Base-by-base conservation (phyloP, 306 rosid species). In the Arachis stenosperma region DNA sequence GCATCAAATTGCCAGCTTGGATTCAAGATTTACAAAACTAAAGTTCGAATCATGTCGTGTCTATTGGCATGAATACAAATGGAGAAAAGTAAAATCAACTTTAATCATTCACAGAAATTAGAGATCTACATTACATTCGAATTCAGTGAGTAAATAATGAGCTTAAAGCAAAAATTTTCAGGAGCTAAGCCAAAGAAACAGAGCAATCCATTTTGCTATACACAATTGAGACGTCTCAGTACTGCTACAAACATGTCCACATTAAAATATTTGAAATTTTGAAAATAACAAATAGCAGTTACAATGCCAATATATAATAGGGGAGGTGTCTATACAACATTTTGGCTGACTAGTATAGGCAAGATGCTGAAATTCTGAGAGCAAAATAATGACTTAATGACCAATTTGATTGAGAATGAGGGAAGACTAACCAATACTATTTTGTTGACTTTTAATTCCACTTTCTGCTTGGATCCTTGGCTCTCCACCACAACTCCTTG, bases 401-500 rank as follows among this genome's bases (percentile, higher is more conserved):
- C 29, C 48, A 22, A 44, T 30, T 55, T 61, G 3, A 50, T 44
- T 29, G 50, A 13, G 71, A 52, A 76, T 39, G 69, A 76, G 27
- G n/a, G 39, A 58, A 73, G 73, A 87, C 92, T 80, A 70, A 93
- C 98, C 98, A 90, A 58, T 14, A 90, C 82, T 64, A 93, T 77
- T 82, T 90, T 90, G 56, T 81, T 79, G 76, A 91, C 87, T 84
- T 93, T 93, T 90, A 93, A 74, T 84, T 93, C 98, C 81, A 93
- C 91, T 55, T 89, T 91, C 81, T 91, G 98, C 65, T 91, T 90
- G 62, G 98, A 81, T 42, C 98, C 98, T 75, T 86, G 94, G 76
- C 98, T 93, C 72, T 87, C 65, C 67, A 86, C 91, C 79, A 91
- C 75, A 55, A 85, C 74, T 55, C 96, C 98, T 86, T 88, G 91